Base-by-base conservation (phyloP, 805 yeast species). In the Starmerella cellae region DNA sequence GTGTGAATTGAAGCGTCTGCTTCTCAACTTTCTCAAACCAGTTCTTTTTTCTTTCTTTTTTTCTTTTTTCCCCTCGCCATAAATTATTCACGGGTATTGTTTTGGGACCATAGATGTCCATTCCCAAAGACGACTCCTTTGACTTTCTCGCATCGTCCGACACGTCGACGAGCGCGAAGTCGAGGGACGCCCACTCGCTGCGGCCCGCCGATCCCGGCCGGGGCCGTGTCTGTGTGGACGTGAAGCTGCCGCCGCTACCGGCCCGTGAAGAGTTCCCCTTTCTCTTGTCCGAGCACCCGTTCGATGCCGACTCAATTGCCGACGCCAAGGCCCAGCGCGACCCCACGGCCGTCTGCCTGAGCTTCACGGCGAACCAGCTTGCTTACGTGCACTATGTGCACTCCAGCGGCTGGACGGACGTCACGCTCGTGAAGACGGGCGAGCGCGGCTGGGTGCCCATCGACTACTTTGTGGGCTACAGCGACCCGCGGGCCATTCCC, bases 381-480 rank as follows among this genome's bases (percentile, higher is more conserved):
- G 59, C 60, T 8, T 50, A 59, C 34, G 53, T 64, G 23, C 67
- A 64, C 45, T 52, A 59, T 16, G 51, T 60, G n/a, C 68, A 65
- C 44, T 39, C 57, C n/a, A 55, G 65, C 3, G 70, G 69, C 38
- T 65, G 70, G 70, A 66, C 63, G 21, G 68, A 65, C 42, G 68
- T 65, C 9, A 60, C 68, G 4, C 46, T 60, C 32, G 55, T 63
- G 18, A 43, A 54, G 21, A 48, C 61, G 3, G 62, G 61, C 40
- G 51, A 52, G 14, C 56, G 68, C 11, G 70, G 70, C 35, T 65
- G 69, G 69, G 55, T 66, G 27, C 69, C 69, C 17, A 55, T 62
- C 29, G 64, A 63, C 52, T 65, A 61, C 48, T 65, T 65, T 47
- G 52, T 55, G 31, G 60, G 65, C 5, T 62, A 57, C 48, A 53